Percentiles rank a stretch among this genome's conserved stretches.
Conservation (phyloP, 345 rosid genomes). For the Toxicodendron radicans region DNA sequence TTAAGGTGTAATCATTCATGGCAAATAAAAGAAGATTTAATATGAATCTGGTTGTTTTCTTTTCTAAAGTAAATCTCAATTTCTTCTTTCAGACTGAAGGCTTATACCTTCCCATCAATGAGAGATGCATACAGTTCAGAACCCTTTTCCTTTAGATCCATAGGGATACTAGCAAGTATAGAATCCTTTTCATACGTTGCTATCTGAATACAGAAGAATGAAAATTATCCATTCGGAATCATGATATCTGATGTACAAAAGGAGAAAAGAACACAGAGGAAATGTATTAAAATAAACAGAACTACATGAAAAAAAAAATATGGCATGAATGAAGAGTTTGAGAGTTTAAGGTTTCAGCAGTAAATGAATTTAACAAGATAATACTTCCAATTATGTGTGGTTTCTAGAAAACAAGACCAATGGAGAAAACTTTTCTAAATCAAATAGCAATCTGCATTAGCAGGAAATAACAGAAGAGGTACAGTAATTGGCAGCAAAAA, state of each 20-base stretch:
- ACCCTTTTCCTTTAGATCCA: slow-evolving; percentile 68
- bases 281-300: not conserved
- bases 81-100: slow-evolving; percentile 15
- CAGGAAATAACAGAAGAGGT: not conserved
- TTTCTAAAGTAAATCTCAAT: slow-evolving; percentile 3
- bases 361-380: not conserved
- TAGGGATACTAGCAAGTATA: slow-evolving; percentile 73
- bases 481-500: not conserved
- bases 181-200: slow-evolving; percentile 74
- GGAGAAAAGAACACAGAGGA: not conserved
- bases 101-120: slow-evolving; percentile 71
- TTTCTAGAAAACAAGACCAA: not conserved
- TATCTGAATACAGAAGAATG: slow-evolving; percentile 42
- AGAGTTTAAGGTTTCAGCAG: not conserved
- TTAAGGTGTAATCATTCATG: not conserved
- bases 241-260: not conserved
- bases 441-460: not conserved
- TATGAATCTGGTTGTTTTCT: slow-evolving; percentile 8
- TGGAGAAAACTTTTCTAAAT: not conserved
- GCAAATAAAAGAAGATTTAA: slow-evolving; percentile 9
- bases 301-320: too few relatives aligned
- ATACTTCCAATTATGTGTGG: not conserved
- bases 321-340: not conserved
- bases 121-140: slow-evolving; percentile 64
- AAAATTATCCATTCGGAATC: not conserved